Base-by-base conservation (phyloP, 2,329 filamentous ascomycete species). In the Neofusicoccum kwambonambiense region DNA sequence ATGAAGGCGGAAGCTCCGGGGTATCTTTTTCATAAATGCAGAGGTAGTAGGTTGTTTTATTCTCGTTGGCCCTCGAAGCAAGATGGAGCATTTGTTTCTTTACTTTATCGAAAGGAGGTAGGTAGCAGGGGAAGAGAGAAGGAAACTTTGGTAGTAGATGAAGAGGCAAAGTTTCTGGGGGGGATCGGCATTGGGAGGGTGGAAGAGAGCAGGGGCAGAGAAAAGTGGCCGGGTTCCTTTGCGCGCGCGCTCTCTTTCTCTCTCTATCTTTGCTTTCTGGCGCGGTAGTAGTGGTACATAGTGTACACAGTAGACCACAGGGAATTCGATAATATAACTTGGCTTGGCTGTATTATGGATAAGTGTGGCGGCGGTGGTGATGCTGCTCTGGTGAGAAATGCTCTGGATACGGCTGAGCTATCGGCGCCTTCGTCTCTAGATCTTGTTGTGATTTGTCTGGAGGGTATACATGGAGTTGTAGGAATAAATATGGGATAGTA, bases 291-390 rank as follows among this genome's bases (percentile, higher is more conserved):
- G 17, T 42, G 22, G 34, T 62, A 62, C 44, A 62, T 62, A 51
- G 44, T 50, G 34, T 62, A 62, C 58, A 62, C 56, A 49, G 56
- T 61, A 47, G 34, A 61, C 37, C 35, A 61, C 58, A 37, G 41
- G 41, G 31, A 47, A 60, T 37, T 47, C 56, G 56, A 45, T 47
- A 47, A 47, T 60, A n/a, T 60, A 60, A 58, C 22, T 60, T 60
- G 56, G 39, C 42, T 60, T 11, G 56, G 41, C 17, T 11, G 22
- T 6, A 1, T 37, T 47, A 17, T 44, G 41, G 41, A 17, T 7
- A 44, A 15, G 41, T n/a, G 41, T 4, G 41, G 27, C 27, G 27
- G 27, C 6, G 27, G 27, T 31, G 27, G 4, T 31, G 27, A 5
- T 31, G 22, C 22, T 22, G 3, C 22, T 22, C 22, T 22, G 22